Base-by-base conservation (phyloP, 768 basidiomycete species). In the Boletus subparvulus region DNA sequence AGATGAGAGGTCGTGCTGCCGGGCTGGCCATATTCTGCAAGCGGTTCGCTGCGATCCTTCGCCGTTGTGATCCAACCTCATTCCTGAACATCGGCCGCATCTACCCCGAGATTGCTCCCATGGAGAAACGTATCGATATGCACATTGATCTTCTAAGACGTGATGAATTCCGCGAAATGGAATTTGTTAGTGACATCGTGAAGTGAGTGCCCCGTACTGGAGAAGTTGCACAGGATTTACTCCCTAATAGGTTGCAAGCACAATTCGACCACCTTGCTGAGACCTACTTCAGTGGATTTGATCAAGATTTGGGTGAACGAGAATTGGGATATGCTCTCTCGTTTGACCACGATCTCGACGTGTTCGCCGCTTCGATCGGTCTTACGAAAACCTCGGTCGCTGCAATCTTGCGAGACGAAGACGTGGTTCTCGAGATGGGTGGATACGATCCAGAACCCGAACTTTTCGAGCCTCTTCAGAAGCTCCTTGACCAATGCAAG, bases 181-280 rank as follows among this genome's bases (percentile, higher is more conserved):
- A 98, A 66, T 98, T 95, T 71, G 92, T 92, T 19, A 87, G 81
- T 63, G 97, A 98, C 67, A 78, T 98, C 42, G 78, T 82, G 61
- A 94, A 90, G 95, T 95, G 65, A 55, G 88, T 76, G 14, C 13
- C 17, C 19, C n/a, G n/a, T 26, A n/a, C 28, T 40, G 30, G 1
- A 16, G 14, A 50, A 24, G 4, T 43, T 21, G 16, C 19, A 41
- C 19, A 6, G 2, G 11, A 30, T n/a, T 43, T 21, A 33, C 52
- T 37, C n/a, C 8, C 17, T 4, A 42, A 37, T 63, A 97, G 94
- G 75, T 86, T 98, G 71, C 86, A 94, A 62, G 87, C 90, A 0
- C 94, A 97, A 69, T 94, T 96, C 61, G 92, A 96, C 54, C 95
- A 98, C 69, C 80, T 98, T 4, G 85, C 90, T 1, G 92, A 93